These are phyloP conservation scores for Mycena haematopus DNA, from an alignment of 768 basidiomycete genomes.

Conservation along the genomic window DNA sequence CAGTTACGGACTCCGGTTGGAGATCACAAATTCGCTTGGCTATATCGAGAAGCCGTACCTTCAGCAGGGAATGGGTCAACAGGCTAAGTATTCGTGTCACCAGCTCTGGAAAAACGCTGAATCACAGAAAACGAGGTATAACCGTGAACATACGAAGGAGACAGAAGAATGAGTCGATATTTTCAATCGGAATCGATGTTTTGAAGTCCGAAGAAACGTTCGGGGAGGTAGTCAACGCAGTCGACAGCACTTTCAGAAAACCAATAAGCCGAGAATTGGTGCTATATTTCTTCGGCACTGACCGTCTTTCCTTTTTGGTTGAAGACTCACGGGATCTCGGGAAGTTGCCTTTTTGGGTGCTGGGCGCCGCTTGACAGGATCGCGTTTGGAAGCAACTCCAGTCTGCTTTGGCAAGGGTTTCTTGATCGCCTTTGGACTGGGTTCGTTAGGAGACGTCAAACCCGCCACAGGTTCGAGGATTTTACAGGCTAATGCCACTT, in stretches of 20 bases:
- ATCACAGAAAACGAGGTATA: not conserved
- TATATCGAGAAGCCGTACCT: constrained; percentile 70
- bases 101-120: constrained; percentile 48
- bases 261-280: constrained; percentile 19
- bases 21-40: constrained; percentile 66
- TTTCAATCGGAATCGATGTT: constrained; percentile 40
- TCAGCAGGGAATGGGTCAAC: constrained; percentile 67
- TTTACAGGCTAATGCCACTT: constrained; percentile 59
- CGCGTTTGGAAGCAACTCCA: constrained; percentile 34
- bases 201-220: constrained; percentile 32
- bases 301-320: constrained; percentile 48
- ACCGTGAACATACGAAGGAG: constrained; percentile 57
- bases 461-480: constrained; percentile 50
- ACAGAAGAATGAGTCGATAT: constrained; percentile 49
- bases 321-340: constrained; percentile 51
- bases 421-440: constrained; percentile 26
- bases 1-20: constrained; percentile 45
- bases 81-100: constrained; percentile 69
- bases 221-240: constrained; percentile 39
- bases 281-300: not conserved
- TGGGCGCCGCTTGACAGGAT: constrained; percentile 21
- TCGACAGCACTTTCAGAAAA: constrained; percentile 35
- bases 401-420: constrained; percentile 35
- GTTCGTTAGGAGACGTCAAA: constrained; percentile 16
- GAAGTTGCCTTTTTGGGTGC: constrained; percentile 29